These are phyloP conservation scores for Neltuma alba DNA, from an alignment of 306 rosid species.

Conservation along the genomic window DNA sequence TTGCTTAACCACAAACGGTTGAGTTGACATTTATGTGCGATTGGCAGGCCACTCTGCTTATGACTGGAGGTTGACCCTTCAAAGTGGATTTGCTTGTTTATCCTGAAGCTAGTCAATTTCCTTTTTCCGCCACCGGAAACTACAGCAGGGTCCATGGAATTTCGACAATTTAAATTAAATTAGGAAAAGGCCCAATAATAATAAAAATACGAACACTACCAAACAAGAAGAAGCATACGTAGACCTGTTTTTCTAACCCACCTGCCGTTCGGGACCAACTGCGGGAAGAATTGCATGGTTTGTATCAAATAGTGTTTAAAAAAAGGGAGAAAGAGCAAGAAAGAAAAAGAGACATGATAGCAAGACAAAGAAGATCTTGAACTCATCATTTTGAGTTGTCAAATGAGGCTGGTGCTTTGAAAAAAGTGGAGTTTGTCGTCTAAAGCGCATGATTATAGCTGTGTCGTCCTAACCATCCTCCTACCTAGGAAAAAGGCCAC, in stretches of 20 bases:
- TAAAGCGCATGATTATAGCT: conserved; percentile 49
- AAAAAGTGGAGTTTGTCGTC: conserved; percentile 43
- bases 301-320: neutral
- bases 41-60: too few species aligned
- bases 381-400: conserved; percentile 27
- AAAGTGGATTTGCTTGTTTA: neutral
- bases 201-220: neutral
- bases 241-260: neutral
- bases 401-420: conserved; percentile 34
- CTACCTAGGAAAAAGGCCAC: too few species aligned
- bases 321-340: neutral
- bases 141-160: neutral
- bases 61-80: neutral
- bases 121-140: neutral
- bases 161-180: neutral
- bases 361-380: conserved; percentile 34
- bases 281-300: neutral
- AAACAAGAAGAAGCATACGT: neutral
- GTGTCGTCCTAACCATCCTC: too few species aligned
- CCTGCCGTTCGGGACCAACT: neutral
- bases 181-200: neutral
- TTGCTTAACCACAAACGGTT: neutral
- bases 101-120: neutral
- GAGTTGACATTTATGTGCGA: neutral
- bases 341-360: neutral